Percentiles rank a stretch among this genome's conserved stretches.
These are phyloP conservation scores for Cladophialophora psammophila DNA, from an alignment of 2,329 filamentous ascomycete genomes.

Conservation along the genomic window DNA sequence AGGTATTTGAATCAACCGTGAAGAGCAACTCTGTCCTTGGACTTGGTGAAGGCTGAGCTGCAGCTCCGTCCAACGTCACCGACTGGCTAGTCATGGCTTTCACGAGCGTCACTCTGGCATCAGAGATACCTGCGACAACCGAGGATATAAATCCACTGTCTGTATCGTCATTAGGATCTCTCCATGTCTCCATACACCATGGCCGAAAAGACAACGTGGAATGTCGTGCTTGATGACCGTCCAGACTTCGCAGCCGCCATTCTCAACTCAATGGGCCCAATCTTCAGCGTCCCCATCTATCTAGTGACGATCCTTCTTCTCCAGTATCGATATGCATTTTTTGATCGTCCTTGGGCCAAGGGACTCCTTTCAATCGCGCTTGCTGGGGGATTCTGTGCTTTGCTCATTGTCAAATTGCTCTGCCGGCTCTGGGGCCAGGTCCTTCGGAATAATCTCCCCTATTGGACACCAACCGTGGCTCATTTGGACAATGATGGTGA, in stretches of 20 bases:
- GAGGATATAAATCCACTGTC: background rate
- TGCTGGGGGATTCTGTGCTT: background rate
- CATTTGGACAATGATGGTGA: background rate
- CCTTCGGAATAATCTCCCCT: background rate
- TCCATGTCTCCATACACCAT: background rate
- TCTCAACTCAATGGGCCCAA: background rate
- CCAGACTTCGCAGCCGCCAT: background rate
- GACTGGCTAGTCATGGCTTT: background rate
- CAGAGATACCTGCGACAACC: background rate
- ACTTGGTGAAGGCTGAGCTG: background rate
- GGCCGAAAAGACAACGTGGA: background rate
- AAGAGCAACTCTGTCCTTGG: background rate
- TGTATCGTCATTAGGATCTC: background rate
- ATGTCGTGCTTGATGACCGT: background rate
- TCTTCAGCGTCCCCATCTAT: background rate
- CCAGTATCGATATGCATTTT: background rate
- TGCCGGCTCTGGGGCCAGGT: background rate
- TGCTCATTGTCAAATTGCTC: background rate
- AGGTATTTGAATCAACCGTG: conserved; percentile 17
- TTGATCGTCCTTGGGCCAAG: background rate
- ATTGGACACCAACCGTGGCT: background rate
- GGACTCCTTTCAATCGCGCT: background rate
- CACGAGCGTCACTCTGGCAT: background rate
- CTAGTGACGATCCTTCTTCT: background rate
- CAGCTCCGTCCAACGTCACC: background rate